These are phyloP conservation scores for Calonectria montana DNA, from an alignment of 2,329 filamentous ascomycete genomes.

Conservation along the genomic window DNA sequence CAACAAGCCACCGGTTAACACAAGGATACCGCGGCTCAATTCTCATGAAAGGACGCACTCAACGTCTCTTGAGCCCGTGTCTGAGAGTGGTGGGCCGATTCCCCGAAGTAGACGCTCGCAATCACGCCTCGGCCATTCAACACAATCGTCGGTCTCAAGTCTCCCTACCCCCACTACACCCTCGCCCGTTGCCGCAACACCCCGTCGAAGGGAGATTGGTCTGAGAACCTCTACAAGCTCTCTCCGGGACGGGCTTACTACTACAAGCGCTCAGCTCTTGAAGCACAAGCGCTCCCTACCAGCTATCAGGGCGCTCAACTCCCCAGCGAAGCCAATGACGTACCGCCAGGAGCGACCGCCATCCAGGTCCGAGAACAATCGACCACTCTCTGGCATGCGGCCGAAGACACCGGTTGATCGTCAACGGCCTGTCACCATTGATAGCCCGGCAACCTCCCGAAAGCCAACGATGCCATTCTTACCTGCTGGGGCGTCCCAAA, in stretches of 20 bases:
- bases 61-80: slow-evolving; percentile 86
- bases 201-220: slow-evolving; percentile 70
- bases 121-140: slow-evolving; percentile 75
- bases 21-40: slow-evolving; percentile 82
- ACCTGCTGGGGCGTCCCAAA: slow-evolving; percentile 78
- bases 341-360: slow-evolving; percentile 68
- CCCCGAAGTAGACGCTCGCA: slow-evolving; percentile 69
- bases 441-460: slow-evolving; percentile 64
- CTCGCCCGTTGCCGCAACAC: slow-evolving; percentile 69
- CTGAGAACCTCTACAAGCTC: slow-evolving; percentile 65
- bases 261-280: slow-evolving; percentile 73
- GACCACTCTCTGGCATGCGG: slow-evolving; percentile 65
- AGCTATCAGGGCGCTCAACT: slow-evolving; percentile 64
- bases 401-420: slow-evolving; percentile 80
- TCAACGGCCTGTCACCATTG: slow-evolving; percentile 57
- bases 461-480: slow-evolving; percentile 80
- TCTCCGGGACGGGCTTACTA: slow-evolving; percentile 70
- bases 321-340: slow-evolving; percentile 60
- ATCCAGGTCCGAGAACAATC: slow-evolving; percentile 65
- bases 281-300: slow-evolving; percentile 75
- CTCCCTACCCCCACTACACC: slow-evolving; percentile 71
- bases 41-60: slow-evolving; percentile 79
- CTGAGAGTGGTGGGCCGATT: slow-evolving; percentile 84
- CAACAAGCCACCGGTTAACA: slow-evolving; percentile 72
- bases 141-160: slow-evolving; percentile 76